Evolutionary conservation across 768 basidiomycete genomes (phyloP), one percentile per base, ranked within the genome.

Genomic region (Glaciozyma antarctica): DNA sequence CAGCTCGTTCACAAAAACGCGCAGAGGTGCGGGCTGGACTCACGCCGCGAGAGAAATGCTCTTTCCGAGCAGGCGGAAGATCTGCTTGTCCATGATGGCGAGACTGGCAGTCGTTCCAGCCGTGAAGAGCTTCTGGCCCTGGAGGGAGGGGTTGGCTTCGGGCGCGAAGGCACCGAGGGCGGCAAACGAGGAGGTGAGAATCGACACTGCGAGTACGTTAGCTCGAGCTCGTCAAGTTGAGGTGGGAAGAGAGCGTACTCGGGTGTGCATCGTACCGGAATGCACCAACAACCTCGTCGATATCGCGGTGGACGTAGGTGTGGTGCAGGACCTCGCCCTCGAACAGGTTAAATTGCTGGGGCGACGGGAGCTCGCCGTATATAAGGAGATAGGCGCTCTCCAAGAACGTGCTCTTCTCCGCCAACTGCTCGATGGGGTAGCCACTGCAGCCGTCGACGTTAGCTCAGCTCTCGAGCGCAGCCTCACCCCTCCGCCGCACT

Each of bases 341-440:
- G 70, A 90, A 94, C 52, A 81, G 73, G 41, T 78, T 75, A 71
- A 81, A 83, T 1, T 66, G 60, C 0, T 70, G 59, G 52, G 76
- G 78, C 24, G 82, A 81, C 0, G 91, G 91, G 19, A 94, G 81
- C 12, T 84, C 80, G 17, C 91, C 91, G 69, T 93, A 94, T 44
- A 94, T 45, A 73, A 94, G 84, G 28, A 94, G 84, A 76, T 93
- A 92, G 10, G 88, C 84, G 22, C 82, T 81, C 76, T 94, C 90
- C 54, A 91, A 81, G 78, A 90, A 90, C 2, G 82, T 84, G 0
- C 88, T 90, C 62, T 84, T 82, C 34, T 83, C 78, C 0, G 90
- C 90, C 41, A 94, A 84, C 73, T 92, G 87, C 73, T 94, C 91
- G 70, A 94, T 93, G 21, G 91, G 90, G 75, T 91, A 92, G 26